Conservation (phyloP, 345 rosid species). For the Rhodomyrtus tomentosa region DNA sequence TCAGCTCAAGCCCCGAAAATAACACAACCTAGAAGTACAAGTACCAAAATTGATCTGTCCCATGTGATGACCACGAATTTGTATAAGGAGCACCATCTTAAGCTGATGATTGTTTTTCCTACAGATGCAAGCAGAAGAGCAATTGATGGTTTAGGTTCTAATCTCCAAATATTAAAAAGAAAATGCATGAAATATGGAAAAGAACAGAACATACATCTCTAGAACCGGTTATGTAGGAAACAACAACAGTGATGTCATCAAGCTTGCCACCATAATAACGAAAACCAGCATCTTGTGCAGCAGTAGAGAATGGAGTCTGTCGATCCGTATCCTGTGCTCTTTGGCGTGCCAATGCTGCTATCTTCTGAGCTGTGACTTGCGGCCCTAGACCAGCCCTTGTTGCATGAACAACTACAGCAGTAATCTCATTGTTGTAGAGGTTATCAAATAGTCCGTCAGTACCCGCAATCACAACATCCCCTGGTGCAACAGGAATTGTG, state of each 20-base stretch:
- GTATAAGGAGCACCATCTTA: neutral
- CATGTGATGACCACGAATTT: neutral
- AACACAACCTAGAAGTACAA: neutral
- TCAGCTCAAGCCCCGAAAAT: neutral
- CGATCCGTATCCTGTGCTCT: conserved; percentile 86
- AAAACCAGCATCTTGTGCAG: conserved; percentile 97
- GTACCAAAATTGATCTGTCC: neutral
- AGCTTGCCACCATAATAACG: conserved; percentile 99
- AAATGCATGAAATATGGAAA: neutral
- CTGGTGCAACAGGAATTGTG: conserved; percentile 74
- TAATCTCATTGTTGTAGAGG: conserved; percentile 90
- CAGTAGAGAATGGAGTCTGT: conserved; percentile 96
- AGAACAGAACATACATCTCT: conserved; percentile 16
- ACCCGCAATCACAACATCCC: conserved; percentile 86
- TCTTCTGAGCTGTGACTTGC: conserved; percentile 92
- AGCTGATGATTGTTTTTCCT: neutral
- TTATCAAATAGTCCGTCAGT: conserved; percentile 97
- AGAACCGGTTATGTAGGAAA: conserved; percentile 55
- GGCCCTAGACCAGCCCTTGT: conserved; percentile 82
- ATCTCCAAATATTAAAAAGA: neutral
- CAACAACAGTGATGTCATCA: conserved; percentile 97
- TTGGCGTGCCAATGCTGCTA: conserved; percentile 93
- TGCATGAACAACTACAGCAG: conserved; percentile 92
- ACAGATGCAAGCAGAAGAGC: neutral
- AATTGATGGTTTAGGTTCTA: neutral